Conservation (phyloP, 768 basidiomycete genomes). For the Psilocybe cubensis region DNA sequence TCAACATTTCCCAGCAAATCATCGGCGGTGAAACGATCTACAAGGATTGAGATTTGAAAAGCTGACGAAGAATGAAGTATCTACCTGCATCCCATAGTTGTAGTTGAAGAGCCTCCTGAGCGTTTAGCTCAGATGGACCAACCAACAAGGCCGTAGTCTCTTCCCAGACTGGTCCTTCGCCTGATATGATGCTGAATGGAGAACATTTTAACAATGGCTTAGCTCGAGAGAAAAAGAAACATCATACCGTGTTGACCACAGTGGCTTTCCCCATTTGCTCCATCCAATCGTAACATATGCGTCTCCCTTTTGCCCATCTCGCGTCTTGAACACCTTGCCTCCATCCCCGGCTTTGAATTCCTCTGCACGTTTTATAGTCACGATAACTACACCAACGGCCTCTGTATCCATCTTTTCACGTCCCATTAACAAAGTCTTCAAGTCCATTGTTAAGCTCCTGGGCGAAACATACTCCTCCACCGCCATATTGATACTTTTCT, state of each 20-base stretch:
- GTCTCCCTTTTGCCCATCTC: slow-evolving; percentile 39
- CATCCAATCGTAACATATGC: slow-evolving; percentile 70
- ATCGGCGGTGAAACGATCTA: slow-evolving; percentile 48
- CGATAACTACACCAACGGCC: slow-evolving; percentile 64
- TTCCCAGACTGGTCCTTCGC: slow-evolving; percentile 69
- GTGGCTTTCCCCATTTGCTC: slow-evolving; percentile 62
- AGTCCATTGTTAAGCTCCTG: slow-evolving; percentile 68
- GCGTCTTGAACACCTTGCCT: slow-evolving; percentile 35
- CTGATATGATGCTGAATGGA: slow-evolving; percentile 56
- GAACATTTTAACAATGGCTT: background rate
- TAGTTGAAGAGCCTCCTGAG: slow-evolving; percentile 62
- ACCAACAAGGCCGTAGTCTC: slow-evolving; percentile 69
- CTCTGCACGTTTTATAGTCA: slow-evolving; percentile 66
- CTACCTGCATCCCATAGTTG: slow-evolving; percentile 78
- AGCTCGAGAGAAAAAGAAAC: background rate
- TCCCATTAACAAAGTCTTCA: slow-evolving; percentile 65
- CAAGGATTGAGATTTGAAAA: background rate
- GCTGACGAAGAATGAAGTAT: slow-evolving; percentile 7
- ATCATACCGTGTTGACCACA: slow-evolving; percentile 64
- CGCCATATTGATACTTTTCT: slow-evolving; percentile 66
- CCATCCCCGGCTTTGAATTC: slow-evolving; percentile 47
- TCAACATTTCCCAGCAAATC: slow-evolving; percentile 55
- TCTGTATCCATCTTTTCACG: slow-evolving; percentile 66
- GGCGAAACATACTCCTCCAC: slow-evolving; percentile 70
- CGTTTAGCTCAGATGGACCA: slow-evolving; percentile 65